Evolutionary conservation across 305 asterid species (phyloP), one percentile per base, ranked within the genome.

Genomic region (Fraxinus nigra): DNA sequence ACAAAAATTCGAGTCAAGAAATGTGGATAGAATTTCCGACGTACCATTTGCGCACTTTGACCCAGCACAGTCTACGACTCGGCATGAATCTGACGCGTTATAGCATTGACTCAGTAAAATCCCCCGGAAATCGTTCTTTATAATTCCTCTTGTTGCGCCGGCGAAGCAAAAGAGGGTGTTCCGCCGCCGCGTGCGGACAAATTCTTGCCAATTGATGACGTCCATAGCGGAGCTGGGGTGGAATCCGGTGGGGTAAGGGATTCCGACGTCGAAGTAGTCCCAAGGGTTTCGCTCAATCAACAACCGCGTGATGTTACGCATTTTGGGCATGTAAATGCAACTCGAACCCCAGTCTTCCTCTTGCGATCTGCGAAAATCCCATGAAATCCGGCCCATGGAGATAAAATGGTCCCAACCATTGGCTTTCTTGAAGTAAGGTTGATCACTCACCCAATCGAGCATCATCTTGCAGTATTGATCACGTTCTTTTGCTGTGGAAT

Each of bases 171-270:
- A 93, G 1, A 88, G 86, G 11, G 82, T 86, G 33, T 63, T 59
- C 35, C 97, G 86, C 1, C 7, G 72, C 37, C 87, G 91, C 7
- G 76, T 16, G 40, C 91, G 59, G 46, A 89, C 89, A 82, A 89
- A 92, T 4, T 87, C 78, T 83, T 91, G 97, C 97, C 97, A 93
- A 4, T 38, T 34, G 0, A 9, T 30, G 77, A 90, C 75, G 75
- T 92, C 95, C 0, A 84, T 75, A 3, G 67, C 72, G 0, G 91
- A 84, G 63, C 79, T 51, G 72, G 97, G 97, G 88, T 92, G 97
- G 90, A 92, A 92, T 14, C 94, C 94, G 76, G 92, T 87, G 54
- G 96, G 97, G 81, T 93, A 93, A 0, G 97, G 97, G 1, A 93
- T 93, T 20, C 93, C 96, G 70, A 93, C 78, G 34, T 93, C 96